A percentile compares a stretch with the other conserved stretches of the same genome.
Conservation (phyloP, 257 asterid genomes). For the Mentha longifolia region DNA sequence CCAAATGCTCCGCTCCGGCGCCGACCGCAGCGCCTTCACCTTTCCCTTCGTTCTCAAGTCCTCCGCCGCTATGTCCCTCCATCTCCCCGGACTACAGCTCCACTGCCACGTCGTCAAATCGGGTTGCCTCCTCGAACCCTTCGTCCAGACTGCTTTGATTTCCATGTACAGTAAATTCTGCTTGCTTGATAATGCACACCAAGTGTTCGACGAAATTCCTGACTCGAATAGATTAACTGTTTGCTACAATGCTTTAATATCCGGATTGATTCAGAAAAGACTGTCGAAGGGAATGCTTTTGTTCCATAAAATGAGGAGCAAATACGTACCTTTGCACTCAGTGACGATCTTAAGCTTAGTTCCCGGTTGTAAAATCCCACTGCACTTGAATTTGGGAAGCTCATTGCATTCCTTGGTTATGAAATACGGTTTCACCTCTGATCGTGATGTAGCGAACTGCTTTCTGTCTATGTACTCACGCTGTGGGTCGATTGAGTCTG, state of each 20-base stretch:
- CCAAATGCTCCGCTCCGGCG: slow-evolving; percentile 73
- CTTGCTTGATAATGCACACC: slow-evolving; percentile 43
- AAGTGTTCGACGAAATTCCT: slow-evolving; percentile 82
- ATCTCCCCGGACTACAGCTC: slow-evolving; percentile 55
- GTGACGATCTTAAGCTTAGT: slow-evolving; percentile 81
- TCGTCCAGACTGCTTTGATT: slow-evolving; percentile 73
- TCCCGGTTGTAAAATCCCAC: slow-evolving; percentile 59
- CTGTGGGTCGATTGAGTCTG: slow-evolving; percentile 61
- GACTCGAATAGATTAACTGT: slow-evolving; percentile 51
- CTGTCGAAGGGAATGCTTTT: slow-evolving; percentile 49
- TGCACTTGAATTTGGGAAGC: slow-evolving; percentile 58
- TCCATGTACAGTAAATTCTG: slow-evolving; percentile 57
- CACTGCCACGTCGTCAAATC: slow-evolving; percentile 76
- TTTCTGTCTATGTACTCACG: slow-evolving; percentile 79
- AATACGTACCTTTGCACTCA: slow-evolving; percentile 40
- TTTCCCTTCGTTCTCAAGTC: slow-evolving; percentile 86
- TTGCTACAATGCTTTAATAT: slow-evolving; percentile 80
- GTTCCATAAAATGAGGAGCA: slow-evolving; percentile 61
- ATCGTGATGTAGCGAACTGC: slow-evolving; percentile 69
- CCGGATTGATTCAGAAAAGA: slow-evolving; percentile 59
- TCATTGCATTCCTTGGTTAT: slow-evolving; percentile 61
- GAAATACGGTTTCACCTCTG: slow-evolving; percentile 52
- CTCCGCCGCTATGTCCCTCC: slow-evolving; percentile 59
- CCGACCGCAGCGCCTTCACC: slow-evolving; percentile 80
- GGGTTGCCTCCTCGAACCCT: slow-evolving; percentile 79